Evolutionary conservation across 805 yeast genomes (phyloP).

Genomic region (Zygosaccharomyces bailii): DNA sequence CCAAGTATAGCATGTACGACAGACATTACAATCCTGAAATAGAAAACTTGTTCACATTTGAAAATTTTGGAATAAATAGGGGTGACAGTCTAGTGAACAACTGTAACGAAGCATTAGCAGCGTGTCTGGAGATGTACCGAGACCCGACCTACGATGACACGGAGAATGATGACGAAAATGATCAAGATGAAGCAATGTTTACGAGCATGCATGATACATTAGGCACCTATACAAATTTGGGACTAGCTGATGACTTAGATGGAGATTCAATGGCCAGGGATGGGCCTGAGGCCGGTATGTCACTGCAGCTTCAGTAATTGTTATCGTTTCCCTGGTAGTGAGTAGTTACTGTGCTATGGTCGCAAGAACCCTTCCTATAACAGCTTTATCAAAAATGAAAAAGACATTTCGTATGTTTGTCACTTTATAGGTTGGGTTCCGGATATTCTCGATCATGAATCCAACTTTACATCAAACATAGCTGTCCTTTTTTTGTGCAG

Average conservation of each 20-base stretch:
- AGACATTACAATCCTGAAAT: conserved; percentile 36
- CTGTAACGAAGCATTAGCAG: conserved; percentile 38
- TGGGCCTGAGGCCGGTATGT: not conserved
- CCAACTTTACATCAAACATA: too few species aligned
- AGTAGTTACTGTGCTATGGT: too few species aligned
- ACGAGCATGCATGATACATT: conserved; percentile 9
- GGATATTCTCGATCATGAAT: too few species aligned
- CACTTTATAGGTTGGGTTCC: too few species aligned
- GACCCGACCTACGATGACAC: conserved; percentile 15
- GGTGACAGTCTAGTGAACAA: conserved; percentile 40
- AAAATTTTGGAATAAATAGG: conserved; percentile 39
- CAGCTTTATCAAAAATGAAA: too few species aligned
- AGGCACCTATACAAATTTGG: conserved; percentile 4
- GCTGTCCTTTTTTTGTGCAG: too few species aligned
- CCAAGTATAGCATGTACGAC: conserved; percentile 38
- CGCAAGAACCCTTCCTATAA: too few species aligned
- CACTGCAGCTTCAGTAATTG: not conserved
- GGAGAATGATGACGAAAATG: conserved; percentile 6
- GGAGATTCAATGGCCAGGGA: not conserved
- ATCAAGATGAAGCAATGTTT: not conserved
- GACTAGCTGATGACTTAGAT: conserved; percentile 10
- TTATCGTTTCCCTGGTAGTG: too few species aligned
- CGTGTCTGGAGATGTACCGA: conserved; percentile 34
- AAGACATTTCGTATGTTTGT: too few species aligned
- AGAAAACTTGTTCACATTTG: conserved; percentile 38